Evolutionary conservation across 768 basidiomycete genomes (phyloP), one percentile per base, ranked within the genome.

Genomic region (Cystofilobasidium bisporidii): DNA sequence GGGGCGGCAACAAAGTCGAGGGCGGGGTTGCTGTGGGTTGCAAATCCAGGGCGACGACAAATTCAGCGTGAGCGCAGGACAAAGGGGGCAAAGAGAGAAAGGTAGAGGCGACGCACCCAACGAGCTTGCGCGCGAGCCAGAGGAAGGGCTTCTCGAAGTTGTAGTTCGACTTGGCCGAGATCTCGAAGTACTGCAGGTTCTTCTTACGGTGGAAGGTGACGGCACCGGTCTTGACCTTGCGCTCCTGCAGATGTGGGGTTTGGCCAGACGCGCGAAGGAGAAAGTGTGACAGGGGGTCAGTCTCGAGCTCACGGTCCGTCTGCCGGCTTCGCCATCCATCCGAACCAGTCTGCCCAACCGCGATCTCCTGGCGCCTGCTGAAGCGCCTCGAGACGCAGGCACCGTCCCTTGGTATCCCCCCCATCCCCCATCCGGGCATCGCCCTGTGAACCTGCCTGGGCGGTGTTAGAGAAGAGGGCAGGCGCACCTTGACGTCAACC

Each of bases 181-280:
- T 98, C 76, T 99, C 96, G 77, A 93, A 99, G 82, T 99, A 99
- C 77, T 98, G 96, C 62, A 99, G 84, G 80, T 94, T 97, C 84
- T 99, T 99, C 89, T 99, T 99, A 77, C 96, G 84, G 83, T 98
- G 96, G 87, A 99, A 99, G 55, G 96, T 99, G 70, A 99, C 96
- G 50, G 87, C 86, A 61, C 90, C 90, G 28, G 94, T 98, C 84
- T 98, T 99, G 73, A 99, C 96, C 84, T 99, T 99, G 71, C 96
- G 91, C 80, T 99, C 96, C 94, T 97, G 75, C 36, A 36, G 36
- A 36, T 12, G 36, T 5, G 5, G 6, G 36, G 36, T 12, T 50
- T 0, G 26, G 55, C 15, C 10, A 20, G 45, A 66, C 24, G 26
- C 6, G 28, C 10, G 61, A 41, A 11, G 24, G 40, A 56, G 8